Evolutionary conservation across 352 stramenopile genomes (phyloP).

Genomic region (Pythium plurisporium): DNA sequence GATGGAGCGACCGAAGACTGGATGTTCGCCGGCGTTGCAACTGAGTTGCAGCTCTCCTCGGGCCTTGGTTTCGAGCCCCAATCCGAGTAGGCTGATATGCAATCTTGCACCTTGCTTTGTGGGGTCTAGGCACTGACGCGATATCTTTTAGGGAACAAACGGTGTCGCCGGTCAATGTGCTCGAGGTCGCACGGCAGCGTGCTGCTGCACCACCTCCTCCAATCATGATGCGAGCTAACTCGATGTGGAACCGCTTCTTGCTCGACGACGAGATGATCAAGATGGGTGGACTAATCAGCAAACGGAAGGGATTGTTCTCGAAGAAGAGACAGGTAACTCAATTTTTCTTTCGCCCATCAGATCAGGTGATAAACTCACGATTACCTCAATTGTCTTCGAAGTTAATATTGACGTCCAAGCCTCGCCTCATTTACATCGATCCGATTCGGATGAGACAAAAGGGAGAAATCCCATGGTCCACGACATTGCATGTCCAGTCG

Average conservation of each 20-base stretch:
- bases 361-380: too few species aligned
- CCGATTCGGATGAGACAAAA: slow-evolving; percentile 89
- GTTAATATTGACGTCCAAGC: slow-evolving; percentile 83
- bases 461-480: slow-evolving; percentile 84
- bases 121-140: not conserved
- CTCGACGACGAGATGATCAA: slow-evolving; percentile 86
- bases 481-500: slow-evolving; percentile 80
- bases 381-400: slow-evolving; percentile 17
- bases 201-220: slow-evolving; percentile 54
- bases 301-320: slow-evolving; percentile 85
- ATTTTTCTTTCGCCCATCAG: too few species aligned
- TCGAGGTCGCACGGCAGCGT: slow-evolving; percentile 78
- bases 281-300: slow-evolving; percentile 84
- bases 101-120: not conserved
- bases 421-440: slow-evolving; percentile 89
- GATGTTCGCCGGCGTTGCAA: slow-evolving; percentile 86
- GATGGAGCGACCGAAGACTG: slow-evolving; percentile 87
- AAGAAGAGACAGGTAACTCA: slow-evolving; percentile 66
- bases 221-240: slow-evolving; percentile 63
- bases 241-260: slow-evolving; percentile 84
- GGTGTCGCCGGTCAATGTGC: slow-evolving; percentile 43
- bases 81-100: slow-evolving; percentile 7
- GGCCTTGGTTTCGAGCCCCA: slow-evolving; percentile 65
- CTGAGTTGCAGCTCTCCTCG: slow-evolving; percentile 82
- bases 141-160: slow-evolving; percentile 28